Conservation (phyloP, 148 eudicot species). For the Persicaria maculosa region DNA sequence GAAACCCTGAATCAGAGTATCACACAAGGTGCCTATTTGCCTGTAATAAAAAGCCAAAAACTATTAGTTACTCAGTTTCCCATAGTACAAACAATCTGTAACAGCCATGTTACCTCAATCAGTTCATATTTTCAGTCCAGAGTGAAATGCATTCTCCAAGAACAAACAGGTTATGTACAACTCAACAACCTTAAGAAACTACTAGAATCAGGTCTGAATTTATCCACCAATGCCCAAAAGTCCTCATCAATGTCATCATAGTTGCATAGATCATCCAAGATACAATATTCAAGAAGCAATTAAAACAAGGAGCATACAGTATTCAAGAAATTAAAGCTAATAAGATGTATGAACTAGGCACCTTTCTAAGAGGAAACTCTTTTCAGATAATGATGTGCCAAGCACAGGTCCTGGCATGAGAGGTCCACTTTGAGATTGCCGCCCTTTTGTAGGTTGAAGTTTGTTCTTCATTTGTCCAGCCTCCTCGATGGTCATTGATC, state of each 20-base stretch:
- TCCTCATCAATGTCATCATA: background rate
- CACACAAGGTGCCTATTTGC: too few species aligned
- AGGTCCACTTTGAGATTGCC: constrained; percentile 80
- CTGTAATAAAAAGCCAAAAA: too few species aligned
- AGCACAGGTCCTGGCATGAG: constrained; percentile 61
- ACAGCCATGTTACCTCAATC: too few species aligned
- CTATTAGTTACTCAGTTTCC: too few species aligned
- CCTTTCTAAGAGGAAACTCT: constrained; percentile 59
- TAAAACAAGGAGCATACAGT: background rate
- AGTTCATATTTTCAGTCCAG: too few species aligned
- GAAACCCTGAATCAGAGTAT: too few species aligned
- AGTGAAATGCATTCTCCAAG: background rate
- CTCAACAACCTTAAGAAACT: background rate
- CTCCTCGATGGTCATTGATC: constrained; percentile 37
- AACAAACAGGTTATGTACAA: background rate
- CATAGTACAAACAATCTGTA: too few species aligned
- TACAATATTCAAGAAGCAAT: background rate
- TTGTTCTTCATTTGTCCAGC: constrained; percentile 37
- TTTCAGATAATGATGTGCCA: constrained; percentile 55
- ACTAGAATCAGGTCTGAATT: background rate
- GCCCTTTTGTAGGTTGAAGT: constrained; percentile 35
- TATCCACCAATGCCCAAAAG: background rate
- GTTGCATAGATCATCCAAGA: background rate
- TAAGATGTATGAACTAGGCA: background rate
- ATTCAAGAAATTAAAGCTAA: background rate